A percentile compares a stretch with the other conserved stretches of the same genome.
Evolutionary conservation across 208 protist genomes (phyloP).

Genomic region (Novymonas esmeraldas): DNA sequence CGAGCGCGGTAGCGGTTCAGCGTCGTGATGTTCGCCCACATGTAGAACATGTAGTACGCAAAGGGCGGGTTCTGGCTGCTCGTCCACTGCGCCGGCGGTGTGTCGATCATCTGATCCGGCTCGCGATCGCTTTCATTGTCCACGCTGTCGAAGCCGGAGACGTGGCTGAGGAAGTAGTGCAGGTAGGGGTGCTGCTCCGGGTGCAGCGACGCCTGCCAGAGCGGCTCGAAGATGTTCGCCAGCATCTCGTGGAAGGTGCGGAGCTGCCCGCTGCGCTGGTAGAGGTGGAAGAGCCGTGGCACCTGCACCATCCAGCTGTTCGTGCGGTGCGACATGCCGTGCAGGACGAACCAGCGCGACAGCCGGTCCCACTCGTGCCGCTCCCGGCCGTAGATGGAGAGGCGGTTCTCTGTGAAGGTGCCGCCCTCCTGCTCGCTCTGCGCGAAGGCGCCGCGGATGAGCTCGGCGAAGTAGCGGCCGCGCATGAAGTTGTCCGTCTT

Average conservation of each 20-base stretch:
- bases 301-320: slow-evolving; percentile 98
- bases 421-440: slow-evolving; percentile 53
- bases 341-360: slow-evolving; percentile 76
- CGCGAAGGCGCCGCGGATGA: slow-evolving; percentile 63
- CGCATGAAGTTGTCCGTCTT: slow-evolving; percentile 91
- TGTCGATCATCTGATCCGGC: slow-evolving; percentile 43
- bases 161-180: slow-evolving; percentile 92
- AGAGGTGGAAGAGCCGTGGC: slow-evolving; percentile 88
- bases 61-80: slow-evolving; percentile 79
- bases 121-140: slow-evolving; percentile 96
- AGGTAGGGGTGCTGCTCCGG: slow-evolving; percentile 93
- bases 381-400: slow-evolving; percentile 83
- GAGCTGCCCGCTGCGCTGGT: slow-evolving; percentile 63
- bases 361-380: slow-evolving; percentile 74
- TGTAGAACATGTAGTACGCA: slow-evolving; percentile 96
- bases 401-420: slow-evolving; percentile 82
- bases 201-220: slow-evolving; percentile 97
- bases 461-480: slow-evolving; percentile 89
- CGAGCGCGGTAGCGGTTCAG: slow-evolving; percentile 94
- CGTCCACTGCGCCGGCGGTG: slow-evolving; percentile 53
- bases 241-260: slow-evolving; percentile 95
- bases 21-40: slow-evolving; percentile 97
- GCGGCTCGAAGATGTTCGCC: slow-evolving; percentile 96
- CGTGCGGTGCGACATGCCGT: slow-evolving; percentile 93
- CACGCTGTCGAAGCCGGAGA: slow-evolving; percentile 96